Base-by-base conservation (phyloP, 2,329 filamentous ascomycete species). In the Colletotrichum spinosum region DNA sequence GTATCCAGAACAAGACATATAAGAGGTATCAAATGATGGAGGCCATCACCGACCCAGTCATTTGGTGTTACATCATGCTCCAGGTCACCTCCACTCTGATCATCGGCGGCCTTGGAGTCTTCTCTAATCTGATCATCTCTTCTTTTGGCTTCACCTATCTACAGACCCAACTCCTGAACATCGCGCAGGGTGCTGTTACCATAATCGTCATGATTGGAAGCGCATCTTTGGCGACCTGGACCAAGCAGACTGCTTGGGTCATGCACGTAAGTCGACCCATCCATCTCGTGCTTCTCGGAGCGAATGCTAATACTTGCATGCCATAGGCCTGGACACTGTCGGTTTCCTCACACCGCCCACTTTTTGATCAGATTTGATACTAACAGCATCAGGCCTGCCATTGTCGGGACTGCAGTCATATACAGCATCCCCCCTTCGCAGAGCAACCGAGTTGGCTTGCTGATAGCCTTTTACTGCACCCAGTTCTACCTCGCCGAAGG, bases 1-100 rank as follows among this genome's bases (percentile, higher is more conserved):
- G 92, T 0, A 89, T 92, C n/a, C 90, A 89, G 2, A 91, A 88
- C 68, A 88, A 88, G 69, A 83, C 90, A 67, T 91, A 90, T 76
- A 91, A 91, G 68, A 81, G 84, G 77, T 83, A 86, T 33, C 92
- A 95, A 68, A 79, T 91, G 2, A 80, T 85, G 10, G 83, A 87
- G 65, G 74, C 78, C 0, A 69, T 80, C 2, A 63, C 81, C 0
- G 84, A 86, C 55, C 77, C 80, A 12, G 86, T 86, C 72, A 83
- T 80, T 0, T 86, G 87, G 71, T 80, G 91, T 7, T 91, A 87
- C 80, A 78, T 90, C 53, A 81, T 74, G 35, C 86, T 91, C 78
- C 79, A 85, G 0, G 73, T 91, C 46, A 80, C 88, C 33, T 83
- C 90, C 54, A 91, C 91, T 71, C 83, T 90, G 13, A 87, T 86